phyloP scores from a whole-genome alignment of 306 rosid species.

The Medicago lupulina region DNA sequence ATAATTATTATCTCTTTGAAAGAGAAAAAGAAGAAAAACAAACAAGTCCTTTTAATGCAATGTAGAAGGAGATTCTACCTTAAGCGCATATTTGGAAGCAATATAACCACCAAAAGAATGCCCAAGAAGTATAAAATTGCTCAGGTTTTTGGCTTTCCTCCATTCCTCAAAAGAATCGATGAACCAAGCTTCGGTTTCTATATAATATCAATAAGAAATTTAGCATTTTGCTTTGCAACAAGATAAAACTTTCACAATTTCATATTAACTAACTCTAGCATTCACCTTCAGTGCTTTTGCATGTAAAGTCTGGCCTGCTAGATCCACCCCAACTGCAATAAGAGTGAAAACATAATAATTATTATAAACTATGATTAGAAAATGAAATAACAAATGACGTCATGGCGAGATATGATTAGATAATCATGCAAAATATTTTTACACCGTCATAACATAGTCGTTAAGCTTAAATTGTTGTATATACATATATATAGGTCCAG shows the following conservation, averaged over 20 bases:
- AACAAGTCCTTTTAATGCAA: slow-evolving; percentile 27
- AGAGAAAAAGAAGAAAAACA: slow-evolving; percentile 26
- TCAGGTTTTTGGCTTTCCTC: slow-evolving; percentile 93
- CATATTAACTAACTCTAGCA: slow-evolving; percentile 41
- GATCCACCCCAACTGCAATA: slow-evolving; percentile 97
- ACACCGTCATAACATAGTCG: neutral
- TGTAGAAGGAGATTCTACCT: slow-evolving; percentile 59
- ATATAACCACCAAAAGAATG: slow-evolving; percentile 99
- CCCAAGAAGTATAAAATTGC: slow-evolving; percentile 85
- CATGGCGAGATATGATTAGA: neutral
- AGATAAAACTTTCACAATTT: slow-evolving; percentile 1
- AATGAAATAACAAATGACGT: neutral
- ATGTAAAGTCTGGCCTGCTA: slow-evolving; percentile 97
- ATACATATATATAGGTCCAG: neutral
- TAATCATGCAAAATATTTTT: neutral
- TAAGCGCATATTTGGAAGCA: slow-evolving; percentile 90
- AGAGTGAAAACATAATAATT: neutral
- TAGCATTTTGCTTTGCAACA: slow-evolving; percentile 45
- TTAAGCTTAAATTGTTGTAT: neutral
- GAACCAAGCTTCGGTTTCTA: slow-evolving; percentile 98
- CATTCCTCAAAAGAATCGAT: slow-evolving; percentile 96
- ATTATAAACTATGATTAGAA: too few species aligned
- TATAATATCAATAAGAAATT: slow-evolving; percentile 40
- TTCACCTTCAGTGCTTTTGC: slow-evolving; percentile 94
- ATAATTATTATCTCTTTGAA: neutral